Percentiles rank a stretch among this genome's conserved stretches.
These are phyloP conservation scores for Penicillium antarcticum DNA, from an alignment of 495 filamentous ascomycete species.

Conservation along the genomic window DNA sequence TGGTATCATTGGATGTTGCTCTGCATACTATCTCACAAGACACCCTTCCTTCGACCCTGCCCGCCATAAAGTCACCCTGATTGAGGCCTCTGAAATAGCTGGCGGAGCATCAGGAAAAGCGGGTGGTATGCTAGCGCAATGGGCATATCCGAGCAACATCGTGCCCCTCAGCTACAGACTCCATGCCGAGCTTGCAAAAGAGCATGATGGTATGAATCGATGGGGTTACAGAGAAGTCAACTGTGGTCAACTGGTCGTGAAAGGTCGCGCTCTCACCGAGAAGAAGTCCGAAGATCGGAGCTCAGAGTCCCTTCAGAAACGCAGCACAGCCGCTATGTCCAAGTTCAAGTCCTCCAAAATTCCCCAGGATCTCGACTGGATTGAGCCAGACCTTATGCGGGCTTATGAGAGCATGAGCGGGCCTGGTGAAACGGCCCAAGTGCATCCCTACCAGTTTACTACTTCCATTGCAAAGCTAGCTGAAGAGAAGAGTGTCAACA, in stretches of 20 bases:
- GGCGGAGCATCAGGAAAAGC: constrained; percentile 94
- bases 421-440: constrained; percentile 80
- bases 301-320: constrained; percentile 66
- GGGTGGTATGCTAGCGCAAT: constrained; percentile 83
- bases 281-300: constrained; percentile 28
- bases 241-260: constrained; percentile 68
- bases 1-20: constrained; percentile 91
- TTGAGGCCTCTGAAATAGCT: constrained; percentile 86
- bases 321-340: constrained; percentile 56
- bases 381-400: constrained; percentile 61
- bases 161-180: constrained; percentile 84
- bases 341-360: constrained; percentile 60
- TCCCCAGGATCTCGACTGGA: constrained; percentile 84
- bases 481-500: constrained; percentile 66
- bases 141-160: constrained; percentile 86
- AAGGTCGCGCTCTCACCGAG: constrained; percentile 43
- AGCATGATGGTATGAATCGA: constrained; percentile 73
- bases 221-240: constrained; percentile 87
- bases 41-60: constrained; percentile 78
- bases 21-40: constrained; percentile 88
- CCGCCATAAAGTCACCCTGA: constrained; percentile 75
- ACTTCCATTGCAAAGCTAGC: constrained; percentile 81
- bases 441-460: constrained; percentile 92
- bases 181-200: constrained; percentile 78
- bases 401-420: constrained; percentile 82